Evolutionary conservation across 2,329 filamentous ascomycete genomes (phyloP).

Genomic region (Huntiella savannae): DNA sequence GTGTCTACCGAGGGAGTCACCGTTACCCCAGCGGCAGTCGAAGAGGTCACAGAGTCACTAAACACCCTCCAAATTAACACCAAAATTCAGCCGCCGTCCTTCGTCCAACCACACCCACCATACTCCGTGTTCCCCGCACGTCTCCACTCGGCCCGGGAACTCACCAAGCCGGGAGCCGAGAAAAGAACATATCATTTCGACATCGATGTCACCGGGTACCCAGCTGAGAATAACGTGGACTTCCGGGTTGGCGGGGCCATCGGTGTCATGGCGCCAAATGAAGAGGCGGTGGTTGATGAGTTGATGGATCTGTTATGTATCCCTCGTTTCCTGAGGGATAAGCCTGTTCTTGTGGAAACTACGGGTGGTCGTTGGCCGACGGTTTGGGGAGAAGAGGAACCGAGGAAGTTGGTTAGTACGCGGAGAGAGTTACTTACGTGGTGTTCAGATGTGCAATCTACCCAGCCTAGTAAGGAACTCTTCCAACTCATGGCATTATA

Average conservation of each 20-base stretch:
- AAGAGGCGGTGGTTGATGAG: conserved; percentile 56
- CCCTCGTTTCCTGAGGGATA: conserved; percentile 66
- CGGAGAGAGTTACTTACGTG: conserved; percentile 83
- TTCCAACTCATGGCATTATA: conserved; percentile 75
- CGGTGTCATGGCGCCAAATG: conserved; percentile 79
- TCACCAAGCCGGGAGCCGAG: conserved; percentile 76
- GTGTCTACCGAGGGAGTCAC: conserved; percentile 5
- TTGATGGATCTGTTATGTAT: conserved; percentile 67
- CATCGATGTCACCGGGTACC: conserved; percentile 88
- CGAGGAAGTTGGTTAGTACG: conserved; percentile 75
- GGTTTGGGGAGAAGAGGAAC: conserved; percentile 83
- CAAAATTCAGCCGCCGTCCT: conserved; percentile 56
- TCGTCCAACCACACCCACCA: conserved; percentile 86
- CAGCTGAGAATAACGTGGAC: conserved; percentile 63
- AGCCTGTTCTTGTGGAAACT: conserved; percentile 62
- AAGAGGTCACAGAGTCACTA: conserved; percentile 6
- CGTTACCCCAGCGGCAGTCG: neutral
- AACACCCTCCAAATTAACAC: conserved; percentile 23
- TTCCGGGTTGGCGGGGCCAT: conserved; percentile 96
- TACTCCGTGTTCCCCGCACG: conserved; percentile 84
- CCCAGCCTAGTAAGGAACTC: conserved; percentile 73
- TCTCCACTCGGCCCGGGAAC: conserved; percentile 63
- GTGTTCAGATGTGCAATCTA: conserved; percentile 87
- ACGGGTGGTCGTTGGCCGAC: conserved; percentile 78
- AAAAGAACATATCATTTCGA: conserved; percentile 98